Conservation (phyloP, 2,329 filamentous ascomycete species). For the Mycosphaerella arachidis region DNA sequence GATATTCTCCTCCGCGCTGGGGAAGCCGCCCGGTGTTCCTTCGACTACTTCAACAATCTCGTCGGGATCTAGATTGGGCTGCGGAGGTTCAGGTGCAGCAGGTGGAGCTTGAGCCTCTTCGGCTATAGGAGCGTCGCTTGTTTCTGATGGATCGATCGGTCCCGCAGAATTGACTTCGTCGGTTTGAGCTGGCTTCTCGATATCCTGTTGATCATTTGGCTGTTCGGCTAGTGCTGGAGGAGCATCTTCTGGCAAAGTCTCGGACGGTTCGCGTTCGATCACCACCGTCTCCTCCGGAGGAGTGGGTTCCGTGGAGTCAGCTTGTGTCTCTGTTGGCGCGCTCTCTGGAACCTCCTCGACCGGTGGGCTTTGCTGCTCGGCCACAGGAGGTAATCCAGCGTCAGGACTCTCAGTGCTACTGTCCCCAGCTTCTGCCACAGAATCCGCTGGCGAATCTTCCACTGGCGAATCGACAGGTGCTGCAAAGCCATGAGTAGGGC, state of each 20-base stretch:
- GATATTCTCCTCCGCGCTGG: background rate
- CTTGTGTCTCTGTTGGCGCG: background rate
- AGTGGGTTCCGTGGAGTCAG: background rate
- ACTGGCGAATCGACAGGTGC: background rate
- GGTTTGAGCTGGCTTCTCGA: background rate
- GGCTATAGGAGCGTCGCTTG: background rate
- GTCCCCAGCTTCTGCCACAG: background rate
- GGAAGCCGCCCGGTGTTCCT: background rate
- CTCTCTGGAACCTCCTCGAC: background rate
- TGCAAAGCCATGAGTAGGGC: background rate
- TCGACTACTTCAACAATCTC: conserved; percentile 10
- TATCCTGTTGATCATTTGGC: background rate
- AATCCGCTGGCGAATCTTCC: background rate
- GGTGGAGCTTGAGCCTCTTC: background rate
- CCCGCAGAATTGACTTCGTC: background rate
- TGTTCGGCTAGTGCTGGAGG: background rate
- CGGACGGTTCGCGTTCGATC: background rate
- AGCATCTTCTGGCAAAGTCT: background rate
- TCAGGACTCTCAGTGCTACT: background rate
- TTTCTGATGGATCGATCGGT: background rate
- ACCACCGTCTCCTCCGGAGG: background rate
- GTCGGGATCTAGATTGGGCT: background rate
- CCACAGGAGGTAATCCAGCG: background rate
- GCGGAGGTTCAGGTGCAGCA: background rate
- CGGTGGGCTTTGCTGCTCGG: background rate